A percentile compares a stretch with the other conserved stretches of the same genome.
Conservation (phyloP, 164 flowering plant genomes). For the Sextonia rubra region DNA sequence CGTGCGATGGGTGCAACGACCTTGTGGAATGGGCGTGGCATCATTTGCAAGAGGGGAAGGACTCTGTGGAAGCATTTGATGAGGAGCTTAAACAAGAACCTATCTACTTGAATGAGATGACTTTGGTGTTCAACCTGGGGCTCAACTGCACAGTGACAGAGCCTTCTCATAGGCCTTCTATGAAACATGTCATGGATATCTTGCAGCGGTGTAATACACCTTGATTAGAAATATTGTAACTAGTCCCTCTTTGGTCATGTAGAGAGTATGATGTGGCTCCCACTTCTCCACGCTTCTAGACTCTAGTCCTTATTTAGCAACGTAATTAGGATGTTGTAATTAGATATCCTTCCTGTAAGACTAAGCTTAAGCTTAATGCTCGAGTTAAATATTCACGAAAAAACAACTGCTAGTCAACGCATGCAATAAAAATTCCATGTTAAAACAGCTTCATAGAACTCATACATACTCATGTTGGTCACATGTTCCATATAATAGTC, state of each 20-base stretch:
- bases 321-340: too few relatives aligned
- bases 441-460: too few relatives aligned
- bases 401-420: too few relatives aligned
- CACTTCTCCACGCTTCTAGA: slow-evolving; percentile 30
- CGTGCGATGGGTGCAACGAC: slow-evolving; percentile 48
- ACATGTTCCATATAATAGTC: too few relatives aligned
- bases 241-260: slow-evolving; percentile 6
- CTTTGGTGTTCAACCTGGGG: slow-evolving; percentile 52
- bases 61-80: slow-evolving; percentile 42
- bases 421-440: too few relatives aligned
- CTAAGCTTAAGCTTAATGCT: too few relatives aligned
- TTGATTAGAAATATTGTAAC: too few relatives aligned
- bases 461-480: too few relatives aligned
- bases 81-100: slow-evolving; percentile 43
- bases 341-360: too few relatives aligned
- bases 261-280: slow-evolving; percentile 39
- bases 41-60: slow-evolving; percentile 34
- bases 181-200: slow-evolving; percentile 65
- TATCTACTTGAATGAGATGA: slow-evolving; percentile 47
- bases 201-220: slow-evolving; percentile 27
- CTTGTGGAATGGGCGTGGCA: slow-evolving; percentile 84
- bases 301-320: not conserved
- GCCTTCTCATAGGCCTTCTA: slow-evolving; percentile 64
- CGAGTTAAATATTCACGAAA: too few relatives aligned
- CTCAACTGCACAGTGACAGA: slow-evolving; percentile 55